phyloP scores from a whole-genome alignment of 345 rosid species.

The Eutrema yunnanense region DNA sequence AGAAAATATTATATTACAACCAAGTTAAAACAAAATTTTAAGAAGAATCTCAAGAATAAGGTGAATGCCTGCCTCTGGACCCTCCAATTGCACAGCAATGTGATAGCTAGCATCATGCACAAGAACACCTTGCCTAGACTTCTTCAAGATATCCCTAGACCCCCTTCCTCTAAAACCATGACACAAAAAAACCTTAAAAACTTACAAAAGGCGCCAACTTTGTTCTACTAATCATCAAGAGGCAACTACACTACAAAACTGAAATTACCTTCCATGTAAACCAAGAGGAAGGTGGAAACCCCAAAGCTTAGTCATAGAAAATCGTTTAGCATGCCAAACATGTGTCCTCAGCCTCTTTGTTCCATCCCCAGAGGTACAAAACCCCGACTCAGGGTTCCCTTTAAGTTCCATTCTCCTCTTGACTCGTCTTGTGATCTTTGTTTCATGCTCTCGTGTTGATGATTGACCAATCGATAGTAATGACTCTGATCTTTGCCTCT shows the following conservation, averaged over 20 bases:
- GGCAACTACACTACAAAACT: not conserved
- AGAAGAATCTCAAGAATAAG: not conserved
- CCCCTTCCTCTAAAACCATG: constrained; percentile 69
- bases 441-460: constrained; percentile 11
- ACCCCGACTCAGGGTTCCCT: constrained; percentile 56
- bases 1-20: not conserved
- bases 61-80: constrained; percentile 60
- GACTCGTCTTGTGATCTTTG: constrained; percentile 42
- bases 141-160: constrained; percentile 73
- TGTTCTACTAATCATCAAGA: not conserved
- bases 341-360: constrained; percentile 89
- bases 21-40: not conserved
- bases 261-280: constrained; percentile 68
- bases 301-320: constrained; percentile 78
- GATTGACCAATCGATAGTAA: constrained; percentile 7
- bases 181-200: not conserved
- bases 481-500: constrained; percentile 37
- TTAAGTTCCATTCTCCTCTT: constrained; percentile 58
- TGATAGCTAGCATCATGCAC: constrained; percentile 76
- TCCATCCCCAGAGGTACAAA: constrained; percentile 65
- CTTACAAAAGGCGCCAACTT: not conserved
- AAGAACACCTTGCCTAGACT: constrained; percentile 58
- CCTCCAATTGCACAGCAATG: constrained; percentile 61
- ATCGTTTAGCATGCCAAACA: constrained; percentile 91
- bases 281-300: constrained; percentile 87